Evolutionary conservation across 176 grass and related monocot genomes (phyloP).

Genomic region (Cenchrus purpureus): DNA sequence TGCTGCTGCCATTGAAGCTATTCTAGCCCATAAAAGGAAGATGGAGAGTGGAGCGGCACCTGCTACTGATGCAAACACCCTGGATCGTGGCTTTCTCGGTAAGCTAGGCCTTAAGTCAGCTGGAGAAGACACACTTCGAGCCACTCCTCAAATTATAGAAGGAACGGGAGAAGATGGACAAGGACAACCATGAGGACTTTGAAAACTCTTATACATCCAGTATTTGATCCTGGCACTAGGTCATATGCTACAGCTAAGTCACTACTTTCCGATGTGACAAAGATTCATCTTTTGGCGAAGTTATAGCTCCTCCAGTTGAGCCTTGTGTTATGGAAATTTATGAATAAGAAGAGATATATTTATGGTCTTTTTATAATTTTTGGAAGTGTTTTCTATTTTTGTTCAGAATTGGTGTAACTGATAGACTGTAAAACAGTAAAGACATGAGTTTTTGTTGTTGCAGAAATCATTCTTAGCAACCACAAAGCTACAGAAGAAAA

Average conservation of each 20-base stretch:
- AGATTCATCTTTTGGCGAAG: conserved; percentile 12
- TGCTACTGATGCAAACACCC: conserved; percentile 13
- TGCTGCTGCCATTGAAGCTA: conserved; percentile 28
- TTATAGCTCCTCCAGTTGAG: not conserved
- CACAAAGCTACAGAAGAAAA: not conserved
- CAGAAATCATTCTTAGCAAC: not conserved
- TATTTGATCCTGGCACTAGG: not conserved
- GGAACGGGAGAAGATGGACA: not conserved
- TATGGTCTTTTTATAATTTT: not conserved
- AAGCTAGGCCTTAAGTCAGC: conserved; percentile 42
- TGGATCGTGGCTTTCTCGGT: conserved; percentile 37
- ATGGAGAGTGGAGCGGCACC: conserved; percentile 35
- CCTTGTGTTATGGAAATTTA: not conserved
- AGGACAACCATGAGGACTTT: not conserved
- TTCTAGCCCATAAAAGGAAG: conserved; percentile 59
- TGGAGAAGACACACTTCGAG: conserved; percentile 31
- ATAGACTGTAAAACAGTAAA: not conserved
- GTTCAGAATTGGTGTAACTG: not conserved
- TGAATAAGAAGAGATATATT: not conserved
- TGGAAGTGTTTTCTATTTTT: not conserved
- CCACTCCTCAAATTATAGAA: not conserved
- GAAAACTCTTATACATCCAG: not conserved
- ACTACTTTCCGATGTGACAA: not conserved
- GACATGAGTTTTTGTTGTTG: not conserved
- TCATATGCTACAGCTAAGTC: not conserved